A percentile compares a stretch with the other conserved stretches of the same genome.
phyloP scores from a whole-genome alignment of 768 basidiomycete species.

The Strobilomyces echinocephalus region DNA sequence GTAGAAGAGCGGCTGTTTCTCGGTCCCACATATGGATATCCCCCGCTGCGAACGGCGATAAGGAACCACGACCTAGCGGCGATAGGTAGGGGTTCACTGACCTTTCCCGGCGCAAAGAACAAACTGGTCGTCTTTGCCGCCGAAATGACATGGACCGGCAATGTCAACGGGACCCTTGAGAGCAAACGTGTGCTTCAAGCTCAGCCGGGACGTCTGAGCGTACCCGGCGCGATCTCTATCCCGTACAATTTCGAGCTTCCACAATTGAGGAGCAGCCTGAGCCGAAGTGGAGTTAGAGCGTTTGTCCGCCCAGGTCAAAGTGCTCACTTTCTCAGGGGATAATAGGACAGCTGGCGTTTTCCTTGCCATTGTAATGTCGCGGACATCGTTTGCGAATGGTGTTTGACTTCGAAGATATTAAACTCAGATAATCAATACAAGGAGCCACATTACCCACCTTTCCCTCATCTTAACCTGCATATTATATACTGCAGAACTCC shows the following conservation, averaged over 20 bases:
- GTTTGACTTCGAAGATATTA: slow-evolving; percentile 40
- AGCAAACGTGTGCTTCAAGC: slow-evolving; percentile 65
- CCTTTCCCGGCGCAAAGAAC: slow-evolving; percentile 77
- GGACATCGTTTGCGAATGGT: slow-evolving; percentile 51
- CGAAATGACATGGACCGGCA: slow-evolving; percentile 79
- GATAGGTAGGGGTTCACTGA: slow-evolving; percentile 17
- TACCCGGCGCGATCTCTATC: slow-evolving; percentile 40
- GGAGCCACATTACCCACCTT: slow-evolving; percentile 32
- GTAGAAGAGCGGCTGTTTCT: slow-evolving; percentile 68
- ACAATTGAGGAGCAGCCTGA: slow-evolving; percentile 73
- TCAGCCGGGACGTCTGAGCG: slow-evolving; percentile 28
- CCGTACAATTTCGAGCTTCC: slow-evolving; percentile 64
- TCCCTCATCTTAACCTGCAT: slow-evolving; percentile 40
- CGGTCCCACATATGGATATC: slow-evolving; percentile 86
- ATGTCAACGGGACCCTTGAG: slow-evolving; percentile 67
- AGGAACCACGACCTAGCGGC: background rate
- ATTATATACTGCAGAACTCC: slow-evolving; percentile 40
- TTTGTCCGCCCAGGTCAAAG: slow-evolving; percentile 5
- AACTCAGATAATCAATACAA: background rate
- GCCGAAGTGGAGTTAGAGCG: slow-evolving; percentile 10
- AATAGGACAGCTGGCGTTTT: slow-evolving; percentile 43
- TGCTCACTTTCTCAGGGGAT: slow-evolving; percentile 27
- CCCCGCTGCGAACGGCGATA: slow-evolving; percentile 47
- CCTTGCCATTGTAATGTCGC: slow-evolving; percentile 46
- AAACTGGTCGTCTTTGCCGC: slow-evolving; percentile 73